Base-by-base conservation (phyloP, 345 rosid species). In the Salix viminalis region DNA sequence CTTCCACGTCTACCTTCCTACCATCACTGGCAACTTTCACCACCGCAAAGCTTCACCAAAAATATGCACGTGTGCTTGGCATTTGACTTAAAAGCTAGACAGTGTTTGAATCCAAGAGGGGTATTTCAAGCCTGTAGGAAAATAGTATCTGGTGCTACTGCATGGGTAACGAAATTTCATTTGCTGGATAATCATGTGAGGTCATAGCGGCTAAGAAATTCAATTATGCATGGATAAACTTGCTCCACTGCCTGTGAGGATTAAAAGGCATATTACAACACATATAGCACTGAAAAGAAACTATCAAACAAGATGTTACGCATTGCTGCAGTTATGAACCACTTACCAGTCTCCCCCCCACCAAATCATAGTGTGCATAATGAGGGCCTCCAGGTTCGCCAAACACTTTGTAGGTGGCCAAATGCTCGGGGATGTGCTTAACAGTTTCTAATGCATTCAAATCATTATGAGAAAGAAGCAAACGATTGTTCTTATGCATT, bases 221-320 rank as follows among this genome's bases (percentile, higher is more conserved):
- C 81, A 32, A 91, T 72, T 84, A 91, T 87, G 77, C 87, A 90
- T 28, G 99, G 97, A 84, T 93, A 96, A 60, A 96, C 82, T 87
- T 93, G 96, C 84, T 93, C 91, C 91, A 86, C 87, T 0, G 97
- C 99, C 99, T 96, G 93, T 81, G 80, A 52, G 72, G 61, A 28
- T 52, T 68, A 39, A 46, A 26, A 21, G 69, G 48, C 65, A 54
- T 37, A 32, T 44, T 42, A 69, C 21, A 65, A 44, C 41, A 39
- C 65, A 66, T 71, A 66, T 71, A 70, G 56, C 36, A 73, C 46
- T 44, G 12, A 74, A 73, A 46, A 76, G 32, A 30, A 73, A 79
- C 56, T 56, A 81, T 36, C 34, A 67, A 83, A 78, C 54, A 54
- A 61, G 36, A 67, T 24, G 16, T 13, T 21, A 82, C 23, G 9